Conservation (phyloP, 805 yeast species). For the Yarrowia divulgata region DNA sequence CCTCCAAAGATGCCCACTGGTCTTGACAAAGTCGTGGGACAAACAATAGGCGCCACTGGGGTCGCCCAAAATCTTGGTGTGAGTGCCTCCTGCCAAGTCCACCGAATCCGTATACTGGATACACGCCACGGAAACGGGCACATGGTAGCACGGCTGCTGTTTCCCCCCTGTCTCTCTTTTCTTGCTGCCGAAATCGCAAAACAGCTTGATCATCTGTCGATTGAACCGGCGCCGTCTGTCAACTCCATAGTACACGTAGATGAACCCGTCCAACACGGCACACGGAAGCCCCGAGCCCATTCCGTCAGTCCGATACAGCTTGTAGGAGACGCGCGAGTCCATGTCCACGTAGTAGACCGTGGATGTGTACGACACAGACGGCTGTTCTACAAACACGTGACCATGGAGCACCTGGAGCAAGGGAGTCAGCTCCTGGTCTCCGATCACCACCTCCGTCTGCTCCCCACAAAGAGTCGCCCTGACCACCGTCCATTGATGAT, state of each 20-base stretch:
- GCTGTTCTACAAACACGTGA: constrained; percentile 24
- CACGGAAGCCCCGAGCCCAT: constrained; percentile 27
- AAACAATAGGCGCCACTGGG: not conserved
- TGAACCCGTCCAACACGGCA: constrained; percentile 24
- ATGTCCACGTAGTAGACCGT: constrained; percentile 25
- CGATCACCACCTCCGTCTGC: constrained; percentile 8
- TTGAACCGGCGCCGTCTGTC: constrained; percentile 20
- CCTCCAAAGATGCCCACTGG: constrained; percentile 18
- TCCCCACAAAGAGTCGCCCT: not conserved
- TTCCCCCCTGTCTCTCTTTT: constrained; percentile 3
- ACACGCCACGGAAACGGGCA: constrained; percentile 21
- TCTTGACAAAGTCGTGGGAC: constrained; percentile 20
- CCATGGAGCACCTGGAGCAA: constrained; percentile 19
- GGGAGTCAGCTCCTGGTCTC: constrained; percentile 22
- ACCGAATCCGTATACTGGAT: constrained; percentile 28
- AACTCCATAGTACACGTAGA: constrained; percentile 27
- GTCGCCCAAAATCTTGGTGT: constrained; percentile 22
- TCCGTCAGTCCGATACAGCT: constrained; percentile 21
- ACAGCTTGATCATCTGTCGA: constrained; percentile 26
- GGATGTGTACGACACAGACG: constrained; percentile 20
- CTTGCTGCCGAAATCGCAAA: constrained; percentile 35
- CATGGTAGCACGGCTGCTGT: not conserved
- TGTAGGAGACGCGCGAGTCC: constrained; percentile 10
- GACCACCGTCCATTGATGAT: constrained; percentile 16
- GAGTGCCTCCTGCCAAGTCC: constrained; percentile 30